Conservation (phyloP, 2,329 filamentous ascomycete species). For the Cladophialophora bantiana region DNA sequence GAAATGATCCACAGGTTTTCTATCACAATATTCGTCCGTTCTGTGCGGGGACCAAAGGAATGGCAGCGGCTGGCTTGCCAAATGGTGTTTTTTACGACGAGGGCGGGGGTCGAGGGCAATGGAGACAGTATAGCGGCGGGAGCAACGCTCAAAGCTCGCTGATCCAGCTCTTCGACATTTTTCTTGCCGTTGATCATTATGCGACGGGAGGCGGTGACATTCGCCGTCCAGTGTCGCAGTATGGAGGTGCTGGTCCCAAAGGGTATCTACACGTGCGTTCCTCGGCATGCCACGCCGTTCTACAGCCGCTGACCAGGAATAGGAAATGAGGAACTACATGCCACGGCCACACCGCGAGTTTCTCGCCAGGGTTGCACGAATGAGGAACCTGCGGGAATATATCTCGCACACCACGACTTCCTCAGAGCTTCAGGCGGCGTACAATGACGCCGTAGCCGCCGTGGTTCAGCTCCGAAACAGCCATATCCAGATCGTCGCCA, state of each 20-base stretch:
- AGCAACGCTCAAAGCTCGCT: slow-evolving; percentile 64
- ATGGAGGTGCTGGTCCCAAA: slow-evolving; percentile 29
- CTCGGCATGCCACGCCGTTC: background rate
- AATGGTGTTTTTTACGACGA: slow-evolving; percentile 61
- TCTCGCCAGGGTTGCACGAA: slow-evolving; percentile 53
- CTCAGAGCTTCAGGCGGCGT: slow-evolving; percentile 41
- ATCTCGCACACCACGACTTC: slow-evolving; percentile 48
- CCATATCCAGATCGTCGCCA: slow-evolving; percentile 61
- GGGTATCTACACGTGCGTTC: slow-evolving; percentile 45
- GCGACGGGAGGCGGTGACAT: slow-evolving; percentile 46
- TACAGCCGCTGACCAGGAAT: slow-evolving; percentile 26
- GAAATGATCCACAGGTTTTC: slow-evolving; percentile 57
- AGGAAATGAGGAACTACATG: slow-evolving; percentile 64
- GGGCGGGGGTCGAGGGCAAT: slow-evolving; percentile 56
- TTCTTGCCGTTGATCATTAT: slow-evolving; percentile 58
- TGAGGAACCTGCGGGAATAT: slow-evolving; percentile 56
- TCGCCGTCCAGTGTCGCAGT: slow-evolving; percentile 32
- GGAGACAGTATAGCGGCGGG: slow-evolving; percentile 60
- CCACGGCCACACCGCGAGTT: slow-evolving; percentile 61
- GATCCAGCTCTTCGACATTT: slow-evolving; percentile 62
- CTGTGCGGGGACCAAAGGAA: slow-evolving; percentile 61
- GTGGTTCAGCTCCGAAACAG: slow-evolving; percentile 58
- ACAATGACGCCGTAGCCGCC: slow-evolving; percentile 27
- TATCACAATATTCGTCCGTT: slow-evolving; percentile 61
- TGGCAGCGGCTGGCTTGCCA: slow-evolving; percentile 59